Percentiles rank a stretch among this genome's conserved stretches.
phyloP scores from a whole-genome alignment of 129 eudicot species.

The Flaveria bidentis region DNA sequence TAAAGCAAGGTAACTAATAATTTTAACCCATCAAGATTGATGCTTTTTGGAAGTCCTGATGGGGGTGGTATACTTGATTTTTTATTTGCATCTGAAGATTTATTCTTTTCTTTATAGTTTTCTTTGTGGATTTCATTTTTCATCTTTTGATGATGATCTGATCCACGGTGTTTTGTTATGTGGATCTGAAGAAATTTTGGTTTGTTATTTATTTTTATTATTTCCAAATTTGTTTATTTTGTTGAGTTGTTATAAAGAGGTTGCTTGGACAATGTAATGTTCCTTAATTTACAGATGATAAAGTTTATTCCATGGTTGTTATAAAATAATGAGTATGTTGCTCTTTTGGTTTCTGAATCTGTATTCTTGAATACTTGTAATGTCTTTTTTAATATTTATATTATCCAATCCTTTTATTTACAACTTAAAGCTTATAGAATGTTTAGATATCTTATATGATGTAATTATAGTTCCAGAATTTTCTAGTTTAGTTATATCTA shows the following conservation, averaged over 20 bases:
- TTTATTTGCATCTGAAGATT: constrained; percentile 20
- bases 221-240: constrained; percentile 9
- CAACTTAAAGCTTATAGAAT: too few relatives aligned
- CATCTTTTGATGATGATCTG: constrained; percentile 42
- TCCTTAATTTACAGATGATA: constrained; percentile 16
- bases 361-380: too few relatives aligned
- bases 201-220: neutral
- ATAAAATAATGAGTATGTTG: constrained; percentile 23
- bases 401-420: too few relatives aligned
- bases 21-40: constrained; percentile 29
- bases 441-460: too few relatives aligned
- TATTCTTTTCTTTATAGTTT: neutral
- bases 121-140: constrained; percentile 36
- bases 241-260: constrained; percentile 27
- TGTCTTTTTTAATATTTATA: too few relatives aligned
- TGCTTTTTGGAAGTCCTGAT: constrained; percentile 40
- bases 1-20: constrained; percentile 23
- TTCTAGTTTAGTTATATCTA: too few relatives aligned
- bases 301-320: constrained; percentile 26
- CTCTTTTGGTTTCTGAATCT: neutral
- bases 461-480: too few relatives aligned
- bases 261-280: constrained; percentile 25
- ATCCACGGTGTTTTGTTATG: constrained; percentile 51
- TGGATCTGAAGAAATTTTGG: constrained; percentile 45
- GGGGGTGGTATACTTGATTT: constrained; percentile 35